Evolutionary conservation across 2,329 filamentous ascomycete genomes (phyloP).

Genomic region (Monosporascus sp.): DNA sequence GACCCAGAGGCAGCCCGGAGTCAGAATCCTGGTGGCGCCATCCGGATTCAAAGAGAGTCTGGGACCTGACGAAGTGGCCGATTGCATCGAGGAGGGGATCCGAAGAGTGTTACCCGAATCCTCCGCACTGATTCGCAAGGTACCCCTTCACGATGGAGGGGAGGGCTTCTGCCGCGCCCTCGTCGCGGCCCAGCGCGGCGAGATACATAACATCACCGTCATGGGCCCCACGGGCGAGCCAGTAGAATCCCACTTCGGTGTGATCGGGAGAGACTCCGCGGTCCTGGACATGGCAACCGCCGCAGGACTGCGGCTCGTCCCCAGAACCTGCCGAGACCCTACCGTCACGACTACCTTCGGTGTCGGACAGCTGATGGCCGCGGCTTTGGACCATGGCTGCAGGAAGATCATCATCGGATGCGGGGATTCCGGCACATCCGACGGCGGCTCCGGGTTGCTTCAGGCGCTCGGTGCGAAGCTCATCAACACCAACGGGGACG

Average conservation of each 20-base stretch:
- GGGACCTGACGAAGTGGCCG: conserved; percentile 40
- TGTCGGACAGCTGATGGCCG: conserved; percentile 42
- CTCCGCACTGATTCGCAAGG: conserved; percentile 33
- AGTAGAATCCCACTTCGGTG: conserved; percentile 41
- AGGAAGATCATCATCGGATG: conserved; percentile 44
- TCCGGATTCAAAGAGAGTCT: conserved; percentile 52
- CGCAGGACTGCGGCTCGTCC: conserved; percentile 45
- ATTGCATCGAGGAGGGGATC: conserved; percentile 45
- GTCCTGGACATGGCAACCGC: conserved; percentile 50
- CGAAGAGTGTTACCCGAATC: conserved; percentile 37
- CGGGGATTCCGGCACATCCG: conserved; percentile 49
- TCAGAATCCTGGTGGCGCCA: conserved; percentile 40
- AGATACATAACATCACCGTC: conserved; percentile 31
- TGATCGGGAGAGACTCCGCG: conserved; percentile 33
- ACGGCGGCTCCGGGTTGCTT: conserved; percentile 49
- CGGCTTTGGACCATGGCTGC: conserved; percentile 40
- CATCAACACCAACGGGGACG: conserved; percentile 30
- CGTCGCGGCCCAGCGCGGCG: conserved; percentile 36
- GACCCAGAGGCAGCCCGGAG: no score
- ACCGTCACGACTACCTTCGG: conserved; percentile 45
- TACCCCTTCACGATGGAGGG: conserved; percentile 48
- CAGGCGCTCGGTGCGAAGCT: conserved; percentile 45
- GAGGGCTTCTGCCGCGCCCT: conserved; percentile 46
- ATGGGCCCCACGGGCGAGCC: conserved; percentile 38
- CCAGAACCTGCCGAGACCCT: conserved; percentile 37